A percentile compares a stretch with the other conserved stretches of the same genome.
Evolutionary conservation across 148 eudicot species (phyloP).

Genomic region (Suaeda aralocaspica): DNA sequence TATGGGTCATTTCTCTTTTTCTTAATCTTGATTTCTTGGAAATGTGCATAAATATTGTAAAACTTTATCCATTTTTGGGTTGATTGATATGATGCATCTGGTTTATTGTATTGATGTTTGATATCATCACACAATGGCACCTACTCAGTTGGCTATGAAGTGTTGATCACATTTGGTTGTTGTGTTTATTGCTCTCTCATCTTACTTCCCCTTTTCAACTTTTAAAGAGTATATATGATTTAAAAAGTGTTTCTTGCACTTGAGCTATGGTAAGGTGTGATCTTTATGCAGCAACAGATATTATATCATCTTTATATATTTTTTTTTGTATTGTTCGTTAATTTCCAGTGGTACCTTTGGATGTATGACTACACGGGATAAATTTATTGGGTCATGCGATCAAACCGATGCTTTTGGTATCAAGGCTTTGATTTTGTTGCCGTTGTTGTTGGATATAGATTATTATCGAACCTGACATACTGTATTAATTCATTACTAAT

Average conservation of each 20-base stretch:
- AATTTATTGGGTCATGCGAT: too few species aligned
- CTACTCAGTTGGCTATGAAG: constrained; percentile 24
- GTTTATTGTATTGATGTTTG: constrained; percentile 13
- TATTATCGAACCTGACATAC: neutral
- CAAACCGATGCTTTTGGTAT: too few species aligned
- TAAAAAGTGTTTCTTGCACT: neutral
- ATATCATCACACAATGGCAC: constrained; percentile 13
- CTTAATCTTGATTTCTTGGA: constrained; percentile 13
- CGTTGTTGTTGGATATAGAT: neutral
- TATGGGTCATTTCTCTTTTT: constrained; percentile 53
- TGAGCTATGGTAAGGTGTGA: neutral
- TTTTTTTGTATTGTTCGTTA: neutral
- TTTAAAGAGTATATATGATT: constrained; percentile 13
- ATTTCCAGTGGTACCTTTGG: too few species aligned
- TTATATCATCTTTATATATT: constrained; percentile 1
- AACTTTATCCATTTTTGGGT: neutral
- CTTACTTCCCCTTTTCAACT: neutral
- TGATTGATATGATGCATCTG: neutral
- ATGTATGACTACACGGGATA: too few species aligned
- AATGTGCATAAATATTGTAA: neutral
- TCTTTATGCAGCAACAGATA: constrained; percentile 11
- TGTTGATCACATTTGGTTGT: constrained; percentile 16
- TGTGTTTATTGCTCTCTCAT: constrained; percentile 13
- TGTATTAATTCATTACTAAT: neutral
- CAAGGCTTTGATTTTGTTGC: too few species aligned